Evolutionary conservation across 192 early-diverging fungal species (phyloP).

Genomic region (Haplosporangium gracile): DNA sequence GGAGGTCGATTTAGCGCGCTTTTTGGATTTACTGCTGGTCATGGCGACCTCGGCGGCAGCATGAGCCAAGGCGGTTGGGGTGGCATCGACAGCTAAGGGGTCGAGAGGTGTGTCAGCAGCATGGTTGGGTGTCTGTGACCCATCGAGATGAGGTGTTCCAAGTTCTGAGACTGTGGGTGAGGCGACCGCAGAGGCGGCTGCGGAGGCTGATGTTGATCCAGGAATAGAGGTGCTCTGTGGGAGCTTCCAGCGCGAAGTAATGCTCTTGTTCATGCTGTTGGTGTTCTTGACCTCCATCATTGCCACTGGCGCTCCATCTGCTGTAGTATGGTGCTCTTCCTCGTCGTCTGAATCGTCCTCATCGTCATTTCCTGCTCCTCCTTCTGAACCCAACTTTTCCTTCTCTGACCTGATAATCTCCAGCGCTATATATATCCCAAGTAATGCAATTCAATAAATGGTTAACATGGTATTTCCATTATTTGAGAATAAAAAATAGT

Average conservation of each 20-base stretch:
- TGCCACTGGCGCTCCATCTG: constrained; percentile 42
- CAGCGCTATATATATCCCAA: constrained; percentile 19
- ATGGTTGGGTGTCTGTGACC: constrained; percentile 10
- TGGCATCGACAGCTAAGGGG: constrained; percentile 47
- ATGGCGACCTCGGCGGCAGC: constrained; percentile 38
- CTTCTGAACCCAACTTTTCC: constrained; percentile 28
- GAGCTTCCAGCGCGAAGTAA: constrained; percentile 67
- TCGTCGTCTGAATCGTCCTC: constrained; percentile 52
- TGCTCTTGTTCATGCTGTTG: constrained; percentile 72
- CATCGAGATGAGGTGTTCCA: constrained; percentile 36
- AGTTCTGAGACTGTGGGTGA: constrained; percentile 50
- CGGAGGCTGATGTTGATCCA: neutral
- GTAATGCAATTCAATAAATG: neutral
- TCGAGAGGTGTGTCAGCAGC: constrained; percentile 12
- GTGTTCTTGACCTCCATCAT: constrained; percentile 63
- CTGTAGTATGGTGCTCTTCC: constrained; percentile 34
- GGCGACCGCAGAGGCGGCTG: constrained; percentile 19
- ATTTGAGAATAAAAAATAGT: neutral
- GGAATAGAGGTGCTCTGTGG: constrained; percentile 21
- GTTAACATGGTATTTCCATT: neutral
- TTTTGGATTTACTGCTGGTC: constrained; percentile 49
- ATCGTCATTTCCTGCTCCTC: neutral
- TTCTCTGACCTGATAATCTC: constrained; percentile 45
- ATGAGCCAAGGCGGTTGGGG: constrained; percentile 39
- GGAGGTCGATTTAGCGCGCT: constrained; percentile 47